Percentiles rank a stretch among this genome's conserved stretches.
These are phyloP conservation scores for Leccinum sublutescens DNA, from an alignment of 768 basidiomycete species.

Conservation along the genomic window DNA sequence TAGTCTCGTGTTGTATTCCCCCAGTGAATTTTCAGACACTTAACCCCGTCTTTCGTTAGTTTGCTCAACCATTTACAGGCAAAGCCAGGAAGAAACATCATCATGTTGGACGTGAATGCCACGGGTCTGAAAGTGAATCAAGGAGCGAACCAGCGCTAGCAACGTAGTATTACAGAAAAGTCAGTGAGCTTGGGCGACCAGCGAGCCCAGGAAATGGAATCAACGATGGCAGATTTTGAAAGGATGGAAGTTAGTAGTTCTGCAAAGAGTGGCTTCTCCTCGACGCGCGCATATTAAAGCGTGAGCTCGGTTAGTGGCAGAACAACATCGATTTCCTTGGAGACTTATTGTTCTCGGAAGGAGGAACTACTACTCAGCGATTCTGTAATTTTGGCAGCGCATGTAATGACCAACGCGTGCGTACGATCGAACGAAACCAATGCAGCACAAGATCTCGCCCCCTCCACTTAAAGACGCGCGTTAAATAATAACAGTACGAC, in stretches of 20 bases:
- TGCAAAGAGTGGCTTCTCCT: neutral
- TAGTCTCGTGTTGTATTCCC: too few species aligned
- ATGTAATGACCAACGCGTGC: neutral
- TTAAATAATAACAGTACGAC: neutral
- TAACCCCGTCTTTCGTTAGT: too few species aligned
- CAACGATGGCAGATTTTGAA: neutral
- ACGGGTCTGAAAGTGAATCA: neutral
- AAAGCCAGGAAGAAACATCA: conserved; percentile 29
- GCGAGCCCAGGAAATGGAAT: conserved; percentile 19
- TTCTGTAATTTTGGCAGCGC: conserved; percentile 5
- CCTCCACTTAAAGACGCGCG: neutral
- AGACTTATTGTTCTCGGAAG: conserved; percentile 29
- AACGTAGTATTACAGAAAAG: conserved; percentile 7
- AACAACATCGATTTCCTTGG: conserved; percentile 20
- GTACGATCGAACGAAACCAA: neutral
- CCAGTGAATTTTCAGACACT: too few species aligned
- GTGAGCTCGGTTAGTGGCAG: too few species aligned
- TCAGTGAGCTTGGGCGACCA: conserved; percentile 24
- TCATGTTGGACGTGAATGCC: conserved; percentile 7
- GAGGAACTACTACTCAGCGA: conserved; percentile 3
- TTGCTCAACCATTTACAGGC: conserved; percentile 23
- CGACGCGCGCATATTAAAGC: conserved; percentile 3
- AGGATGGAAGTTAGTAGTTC: neutral
- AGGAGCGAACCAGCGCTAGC: conserved; percentile 24
- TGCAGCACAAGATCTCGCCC: neutral